These are phyloP conservation scores for Penicillium psychrosexuale DNA, from an alignment of 2,329 filamentous ascomycete species.

Conservation along the genomic window DNA sequence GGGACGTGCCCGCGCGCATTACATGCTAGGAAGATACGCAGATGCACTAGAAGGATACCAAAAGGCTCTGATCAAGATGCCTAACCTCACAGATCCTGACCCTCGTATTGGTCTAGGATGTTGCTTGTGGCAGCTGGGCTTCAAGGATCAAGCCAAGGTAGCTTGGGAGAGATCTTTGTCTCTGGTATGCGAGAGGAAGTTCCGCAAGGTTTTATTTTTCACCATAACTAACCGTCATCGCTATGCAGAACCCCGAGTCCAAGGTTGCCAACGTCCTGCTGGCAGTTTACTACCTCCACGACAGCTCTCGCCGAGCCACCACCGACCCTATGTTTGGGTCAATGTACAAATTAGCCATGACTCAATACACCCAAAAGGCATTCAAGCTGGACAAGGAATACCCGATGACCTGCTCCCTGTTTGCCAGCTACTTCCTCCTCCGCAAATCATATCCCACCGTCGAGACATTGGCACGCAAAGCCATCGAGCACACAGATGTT, in stretches of 20 bases:
- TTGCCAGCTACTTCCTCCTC: constrained; percentile 84
- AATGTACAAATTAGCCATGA: constrained; percentile 91
- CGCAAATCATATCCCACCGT: constrained; percentile 77
- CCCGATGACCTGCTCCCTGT: constrained; percentile 84
- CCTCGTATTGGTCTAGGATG: constrained; percentile 94
- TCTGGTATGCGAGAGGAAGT: constrained; percentile 51
- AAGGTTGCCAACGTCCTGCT: constrained; percentile 89
- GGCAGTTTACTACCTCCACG: constrained; percentile 83
- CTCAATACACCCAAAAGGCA: constrained; percentile 85
- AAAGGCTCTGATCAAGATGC: constrained; percentile 79
- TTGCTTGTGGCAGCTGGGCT: constrained; percentile 94
- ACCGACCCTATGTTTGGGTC: constrained; percentile 80
- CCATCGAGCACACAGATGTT: constrained; percentile 92
- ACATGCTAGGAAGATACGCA: constrained; percentile 78
- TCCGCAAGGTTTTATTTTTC: neutral
- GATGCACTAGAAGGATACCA: constrained; percentile 85
- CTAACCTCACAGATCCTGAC: constrained; percentile 85
- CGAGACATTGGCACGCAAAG: constrained; percentile 82
- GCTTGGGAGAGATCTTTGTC: constrained; percentile 89
- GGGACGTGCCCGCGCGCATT: constrained; percentile 82
- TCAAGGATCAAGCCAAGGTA: constrained; percentile 84
- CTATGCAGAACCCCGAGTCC: constrained; percentile 64
- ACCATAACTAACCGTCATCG: neutral
- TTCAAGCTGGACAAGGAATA: constrained; percentile 92
- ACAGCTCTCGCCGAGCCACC: constrained; percentile 76